Evolutionary conservation across 441 rosid genomes (phyloP).

Genomic region (Iberis amara): DNA sequence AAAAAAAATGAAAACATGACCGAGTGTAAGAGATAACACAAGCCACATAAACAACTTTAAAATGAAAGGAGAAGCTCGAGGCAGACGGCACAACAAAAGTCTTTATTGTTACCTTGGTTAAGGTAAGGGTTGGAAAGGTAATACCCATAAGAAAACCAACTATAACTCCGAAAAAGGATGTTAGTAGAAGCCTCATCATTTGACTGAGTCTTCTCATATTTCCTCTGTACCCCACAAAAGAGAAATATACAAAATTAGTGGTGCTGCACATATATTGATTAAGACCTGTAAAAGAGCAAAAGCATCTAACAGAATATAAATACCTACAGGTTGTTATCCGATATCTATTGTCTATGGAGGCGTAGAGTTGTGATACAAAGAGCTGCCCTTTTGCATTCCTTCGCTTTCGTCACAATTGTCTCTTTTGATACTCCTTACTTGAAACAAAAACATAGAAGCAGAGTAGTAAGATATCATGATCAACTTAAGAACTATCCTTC

Average conservation of each 20-base stretch:
- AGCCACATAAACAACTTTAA: background rate
- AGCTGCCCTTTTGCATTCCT: constrained; percentile 2
- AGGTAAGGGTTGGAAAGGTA: constrained; percentile 67
- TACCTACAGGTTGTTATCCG: constrained; percentile 6
- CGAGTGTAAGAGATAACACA: constrained; percentile 11
- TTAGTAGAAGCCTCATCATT: constrained; percentile 68
- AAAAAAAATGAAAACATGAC: constrained; percentile 10
- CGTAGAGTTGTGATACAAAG: background rate
- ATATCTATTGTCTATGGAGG: constrained; percentile 8
- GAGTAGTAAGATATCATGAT: constrained; percentile 3
- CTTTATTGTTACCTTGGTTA: constrained; percentile 54
- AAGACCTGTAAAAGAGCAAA: background rate
- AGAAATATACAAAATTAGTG: constrained; percentile 7
- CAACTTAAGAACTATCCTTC: background rate
- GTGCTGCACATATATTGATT: background rate
- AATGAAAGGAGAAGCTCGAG: background rate
- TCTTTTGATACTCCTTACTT: background rate
- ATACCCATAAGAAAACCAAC: constrained; percentile 84
- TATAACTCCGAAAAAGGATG: constrained; percentile 58
- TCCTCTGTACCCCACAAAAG: constrained; percentile 36
- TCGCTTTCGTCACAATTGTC: background rate
- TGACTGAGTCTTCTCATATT: constrained; percentile 58
- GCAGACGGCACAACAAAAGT: constrained; percentile 1
- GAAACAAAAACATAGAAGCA: background rate
- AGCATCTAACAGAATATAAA: background rate